These are phyloP conservation scores for Metarhizium anisopliae DNA, from an alignment of 2,329 filamentous ascomycete genomes.

Conservation along the genomic window DNA sequence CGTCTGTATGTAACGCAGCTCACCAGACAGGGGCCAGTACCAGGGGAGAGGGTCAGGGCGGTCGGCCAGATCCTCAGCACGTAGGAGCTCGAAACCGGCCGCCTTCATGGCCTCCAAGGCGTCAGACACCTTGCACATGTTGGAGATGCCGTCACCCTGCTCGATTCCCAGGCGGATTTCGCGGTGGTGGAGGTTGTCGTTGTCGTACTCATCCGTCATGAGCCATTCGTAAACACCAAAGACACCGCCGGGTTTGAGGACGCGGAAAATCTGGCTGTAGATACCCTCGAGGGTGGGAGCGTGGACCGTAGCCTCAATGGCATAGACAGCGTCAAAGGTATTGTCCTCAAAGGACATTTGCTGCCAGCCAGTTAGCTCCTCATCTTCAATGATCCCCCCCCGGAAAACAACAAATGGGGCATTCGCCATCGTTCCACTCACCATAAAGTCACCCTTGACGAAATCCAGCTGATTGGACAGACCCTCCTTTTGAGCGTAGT, in stretches of 20 bases:
- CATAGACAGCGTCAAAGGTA: slow-evolving; percentile 89
- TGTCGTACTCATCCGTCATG: slow-evolving; percentile 94
- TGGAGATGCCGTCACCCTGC: slow-evolving; percentile 91
- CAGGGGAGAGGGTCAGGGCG: slow-evolving; percentile 70
- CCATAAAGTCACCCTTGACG: slow-evolving; percentile 96
- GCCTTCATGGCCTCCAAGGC: slow-evolving; percentile 74
- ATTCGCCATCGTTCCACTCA: slow-evolving; percentile 17
- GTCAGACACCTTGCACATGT: slow-evolving; percentile 86
- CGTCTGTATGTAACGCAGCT: slow-evolving; percentile 75
- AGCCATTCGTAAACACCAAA: slow-evolving; percentile 99
- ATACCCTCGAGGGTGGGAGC: slow-evolving; percentile 84
- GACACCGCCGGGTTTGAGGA: slow-evolving; percentile 88
- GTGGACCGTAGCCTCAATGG: slow-evolving; percentile 94
- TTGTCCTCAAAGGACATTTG: slow-evolving; percentile 91
- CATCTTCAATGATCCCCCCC: neutral
- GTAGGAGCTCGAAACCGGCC: slow-evolving; percentile 76
- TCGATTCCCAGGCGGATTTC: slow-evolving; percentile 91
- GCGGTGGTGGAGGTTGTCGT: slow-evolving; percentile 76
- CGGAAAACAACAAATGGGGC: neutral
- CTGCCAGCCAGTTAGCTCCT: neutral
- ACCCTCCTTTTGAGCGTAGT: slow-evolving; percentile 74
- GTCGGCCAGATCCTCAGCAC: slow-evolving; percentile 79
- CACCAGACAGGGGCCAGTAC: slow-evolving; percentile 88
- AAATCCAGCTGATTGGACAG: slow-evolving; percentile 73
- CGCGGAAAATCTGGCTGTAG: slow-evolving; percentile 89